Percentiles rank a stretch among this genome's conserved stretches.
phyloP scores from a whole-genome alignment of 202 grass and related monocot species.

The Tripidium arundinaceum region DNA sequence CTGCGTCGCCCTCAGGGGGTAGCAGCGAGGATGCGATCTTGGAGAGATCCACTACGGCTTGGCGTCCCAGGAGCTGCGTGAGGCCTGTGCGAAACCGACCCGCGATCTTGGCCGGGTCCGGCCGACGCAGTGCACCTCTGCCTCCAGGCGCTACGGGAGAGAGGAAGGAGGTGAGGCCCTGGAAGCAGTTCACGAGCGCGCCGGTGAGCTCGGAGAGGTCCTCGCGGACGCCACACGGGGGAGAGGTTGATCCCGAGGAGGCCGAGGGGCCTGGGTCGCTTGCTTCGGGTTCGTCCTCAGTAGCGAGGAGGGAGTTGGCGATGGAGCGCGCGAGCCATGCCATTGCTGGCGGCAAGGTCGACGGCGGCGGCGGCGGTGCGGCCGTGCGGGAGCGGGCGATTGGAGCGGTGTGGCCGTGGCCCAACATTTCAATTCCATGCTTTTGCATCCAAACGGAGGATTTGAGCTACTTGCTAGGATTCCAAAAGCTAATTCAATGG shows the following conservation, averaged over 20 bases:
- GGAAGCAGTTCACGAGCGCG: constrained; percentile 61
- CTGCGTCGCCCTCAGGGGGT: constrained; percentile 33
- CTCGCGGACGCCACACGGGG: constrained; percentile 74
- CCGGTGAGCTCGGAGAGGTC: constrained; percentile 84
- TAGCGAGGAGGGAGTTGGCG: constrained; percentile 57
- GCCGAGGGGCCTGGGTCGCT: background rate
- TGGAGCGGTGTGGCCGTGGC: too few species aligned
- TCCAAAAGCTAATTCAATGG: too few species aligned
- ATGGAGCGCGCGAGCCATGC: constrained; percentile 92
- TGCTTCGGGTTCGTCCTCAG: constrained; percentile 20
- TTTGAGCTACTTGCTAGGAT: too few species aligned
- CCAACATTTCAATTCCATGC: too few species aligned
- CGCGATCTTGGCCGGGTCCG: constrained; percentile 72
- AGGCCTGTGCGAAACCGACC: constrained; percentile 69
- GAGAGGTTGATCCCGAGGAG: constrained; percentile 5
- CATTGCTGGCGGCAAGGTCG: constrained; percentile 55
- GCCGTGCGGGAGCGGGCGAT: background rate
- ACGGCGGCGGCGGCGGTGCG: background rate
- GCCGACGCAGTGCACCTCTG: background rate
- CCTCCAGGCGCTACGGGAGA: constrained; percentile 17
- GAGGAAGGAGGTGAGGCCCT: constrained; percentile 79
- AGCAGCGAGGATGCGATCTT: constrained; percentile 79
- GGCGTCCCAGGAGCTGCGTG: constrained; percentile 65
- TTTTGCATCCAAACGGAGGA: too few species aligned
- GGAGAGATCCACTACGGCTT: constrained; percentile 75